Evolutionary conservation across 768 basidiomycete species (phyloP), one percentile per base, ranked within the genome.

Genomic region (Tephrocybe sp.): DNA sequence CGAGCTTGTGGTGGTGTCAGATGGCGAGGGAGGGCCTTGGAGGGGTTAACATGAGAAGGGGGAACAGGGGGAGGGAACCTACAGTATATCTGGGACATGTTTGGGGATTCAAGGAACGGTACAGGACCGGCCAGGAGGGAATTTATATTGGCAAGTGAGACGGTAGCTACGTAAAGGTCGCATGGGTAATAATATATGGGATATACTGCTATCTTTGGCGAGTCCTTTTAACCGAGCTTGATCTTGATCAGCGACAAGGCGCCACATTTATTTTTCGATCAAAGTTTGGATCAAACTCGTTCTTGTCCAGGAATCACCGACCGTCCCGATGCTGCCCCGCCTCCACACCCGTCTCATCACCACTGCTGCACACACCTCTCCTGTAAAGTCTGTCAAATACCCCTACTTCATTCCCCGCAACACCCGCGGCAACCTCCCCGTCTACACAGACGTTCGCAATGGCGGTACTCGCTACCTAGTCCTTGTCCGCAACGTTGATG

Each of bases 391-490:
- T 12, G 23, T 57, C 29, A 50, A 55, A 56, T 53, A 64, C 40
- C 60, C 68, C 23, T 91, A 88, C 67, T 78, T 76, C 53, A 72
- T 91, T 38, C 76, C 79, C 18, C 79, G 88, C 53, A 90, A 87
- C 64, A 64, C 77, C 40, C 74, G 74, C 42, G 84, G 86, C 25
- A 77, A 78, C 41, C 73, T 91, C 24, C 88, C 88, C 37, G 85
- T 91, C 21, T 89, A 89, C 64, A 78, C 84, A 23, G 85, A 90
- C 62, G 62, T 87, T 38, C 81, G 84, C 54, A 88, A 85, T 62
- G 79, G 68, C 24, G 78, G 84, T 50, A 77, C 82, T 3, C 78
- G 80, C 47, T 69, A 80, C 52, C 69, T 78, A 29, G 65, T 85
- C 37, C 72, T 77, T 38, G 73, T 91, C 49, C 78, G 83, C 45